Conservation (phyloP, 331 rosid genomes). For the Stylosanthes scabra region DNA sequence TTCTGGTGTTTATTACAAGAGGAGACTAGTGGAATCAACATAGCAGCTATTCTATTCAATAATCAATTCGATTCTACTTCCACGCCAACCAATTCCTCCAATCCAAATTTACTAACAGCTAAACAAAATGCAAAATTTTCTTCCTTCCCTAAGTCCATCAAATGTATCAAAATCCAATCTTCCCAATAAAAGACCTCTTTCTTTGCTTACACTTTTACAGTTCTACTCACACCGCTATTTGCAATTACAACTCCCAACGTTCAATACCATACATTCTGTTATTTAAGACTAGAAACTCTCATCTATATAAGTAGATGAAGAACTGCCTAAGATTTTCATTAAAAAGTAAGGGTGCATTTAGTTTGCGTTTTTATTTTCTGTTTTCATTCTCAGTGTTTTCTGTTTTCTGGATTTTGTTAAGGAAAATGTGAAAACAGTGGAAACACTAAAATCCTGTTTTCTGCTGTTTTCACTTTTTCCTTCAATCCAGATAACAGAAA, state of each 20-base stretch:
- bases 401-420: too few species aligned
- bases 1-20: not conserved
- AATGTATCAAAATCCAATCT: slow-evolving; percentile 5
- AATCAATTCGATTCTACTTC: too few species aligned
- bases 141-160: not conserved
- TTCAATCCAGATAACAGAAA: too few species aligned
- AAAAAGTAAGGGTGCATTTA: too few species aligned
- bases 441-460: too few species aligned
- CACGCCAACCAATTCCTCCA: not conserved
- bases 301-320: too few species aligned
- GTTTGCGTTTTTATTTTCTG: too few species aligned
- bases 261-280: not conserved
- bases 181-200: slow-evolving; percentile 4
- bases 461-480: too few species aligned
- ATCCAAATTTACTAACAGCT: slow-evolving; percentile 18
- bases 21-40: not conserved
- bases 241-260: slow-evolving; percentile 3
- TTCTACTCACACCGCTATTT: not conserved
- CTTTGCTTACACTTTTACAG: not conserved
- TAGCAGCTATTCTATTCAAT: not conserved
- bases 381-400: too few species aligned
- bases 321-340: too few species aligned
- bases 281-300: too few species aligned
- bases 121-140: slow-evolving; percentile 9
- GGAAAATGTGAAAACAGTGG: too few species aligned